A percentile compares a stretch with the other conserved stretches of the same genome.
These are phyloP conservation scores for Angomonas ambiguus DNA, from an alignment of 208 protist genomes.

Conservation along the genomic window DNA sequence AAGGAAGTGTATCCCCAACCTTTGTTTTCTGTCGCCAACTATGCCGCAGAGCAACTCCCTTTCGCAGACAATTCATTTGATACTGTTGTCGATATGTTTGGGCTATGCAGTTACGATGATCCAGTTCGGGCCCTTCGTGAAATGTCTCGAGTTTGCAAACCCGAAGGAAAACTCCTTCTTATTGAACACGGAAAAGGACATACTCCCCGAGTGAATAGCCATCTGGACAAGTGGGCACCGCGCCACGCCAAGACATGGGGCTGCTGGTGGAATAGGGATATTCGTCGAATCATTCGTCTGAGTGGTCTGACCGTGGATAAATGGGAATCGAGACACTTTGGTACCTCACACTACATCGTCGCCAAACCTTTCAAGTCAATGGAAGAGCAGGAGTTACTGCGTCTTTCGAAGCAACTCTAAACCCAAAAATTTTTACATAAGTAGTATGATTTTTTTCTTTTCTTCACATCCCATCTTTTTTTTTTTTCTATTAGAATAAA, in stretches of 20 bases:
- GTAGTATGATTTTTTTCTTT: conserved; percentile 1
- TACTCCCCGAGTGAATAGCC: conserved; percentile 64
- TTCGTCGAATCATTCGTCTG: conserved; percentile 61
- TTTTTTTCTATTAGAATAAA: not conserved
- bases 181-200: conserved; percentile 83
- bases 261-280: conserved; percentile 90
- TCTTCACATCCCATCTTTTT: too few species aligned
- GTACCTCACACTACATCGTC: conserved; percentile 83
- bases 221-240: conserved; percentile 82
- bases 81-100: conserved; percentile 88
- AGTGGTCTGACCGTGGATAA: conserved; percentile 63
- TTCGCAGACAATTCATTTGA: conserved; percentile 89
- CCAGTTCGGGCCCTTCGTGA: conserved; percentile 82
- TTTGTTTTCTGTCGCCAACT: conserved; percentile 72
- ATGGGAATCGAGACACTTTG: conserved; percentile 77
- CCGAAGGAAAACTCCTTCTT: conserved; percentile 78
- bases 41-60: conserved; percentile 74
- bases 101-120: conserved; percentile 90
- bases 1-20: conserved; percentile 20
- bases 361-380: conserved; percentile 78
- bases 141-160: conserved; percentile 88
- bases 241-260: conserved; percentile 81
- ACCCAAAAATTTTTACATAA: not conserved
- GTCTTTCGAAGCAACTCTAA: conserved; percentile 1
- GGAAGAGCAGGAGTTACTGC: conserved; percentile 72